These are phyloP conservation scores for Zoysia japonica DNA, from an alignment of 176 grass and related monocot species.

Conservation along the genomic window DNA sequence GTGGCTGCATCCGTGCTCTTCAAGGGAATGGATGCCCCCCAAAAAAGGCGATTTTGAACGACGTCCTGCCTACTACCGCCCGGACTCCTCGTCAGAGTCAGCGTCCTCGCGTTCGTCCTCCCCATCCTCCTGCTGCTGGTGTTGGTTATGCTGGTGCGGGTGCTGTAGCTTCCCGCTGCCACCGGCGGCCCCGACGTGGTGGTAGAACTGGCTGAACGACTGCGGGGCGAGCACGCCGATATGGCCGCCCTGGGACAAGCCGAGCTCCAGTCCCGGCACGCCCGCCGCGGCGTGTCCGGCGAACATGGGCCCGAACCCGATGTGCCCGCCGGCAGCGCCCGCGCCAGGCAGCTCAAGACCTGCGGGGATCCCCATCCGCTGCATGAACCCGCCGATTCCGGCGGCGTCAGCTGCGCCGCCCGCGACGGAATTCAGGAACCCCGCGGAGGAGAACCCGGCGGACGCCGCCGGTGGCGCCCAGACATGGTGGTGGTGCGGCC, in stretches of 20 bases:
- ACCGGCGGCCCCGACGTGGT: slow-evolving; percentile 47
- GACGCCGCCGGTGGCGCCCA: slow-evolving; percentile 44
- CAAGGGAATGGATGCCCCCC: not conserved
- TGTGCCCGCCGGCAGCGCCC: slow-evolving; percentile 39
- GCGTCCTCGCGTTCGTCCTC: slow-evolving; percentile 60
- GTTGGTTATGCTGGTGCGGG: slow-evolving; percentile 47
- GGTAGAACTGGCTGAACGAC: slow-evolving; percentile 68
- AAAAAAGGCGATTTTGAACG: slow-evolving; percentile 2
- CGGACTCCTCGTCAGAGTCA: slow-evolving; percentile 62
- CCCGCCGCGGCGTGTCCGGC: slow-evolving; percentile 46
- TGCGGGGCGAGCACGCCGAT: slow-evolving; percentile 67
- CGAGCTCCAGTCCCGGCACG: slow-evolving; percentile 76
- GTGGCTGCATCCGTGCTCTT: slow-evolving; percentile 38
- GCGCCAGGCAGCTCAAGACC: slow-evolving; percentile 48
- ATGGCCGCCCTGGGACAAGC: slow-evolving; percentile 68
- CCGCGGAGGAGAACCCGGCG: slow-evolving; percentile 45
- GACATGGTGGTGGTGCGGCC: slow-evolving; percentile 55
- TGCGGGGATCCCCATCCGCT: slow-evolving; percentile 57
- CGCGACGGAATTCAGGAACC: slow-evolving; percentile 50
- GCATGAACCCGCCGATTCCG: slow-evolving; percentile 50
- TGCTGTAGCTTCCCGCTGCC: slow-evolving; percentile 57
- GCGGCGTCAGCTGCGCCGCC: slow-evolving; percentile 27
- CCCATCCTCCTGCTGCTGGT: slow-evolving; percentile 59
- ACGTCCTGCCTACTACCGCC: slow-evolving; percentile 40
- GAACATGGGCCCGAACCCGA: slow-evolving; percentile 73